Base-by-base conservation (phyloP, 75 land plant species). In the Pinus taeda region DNA sequence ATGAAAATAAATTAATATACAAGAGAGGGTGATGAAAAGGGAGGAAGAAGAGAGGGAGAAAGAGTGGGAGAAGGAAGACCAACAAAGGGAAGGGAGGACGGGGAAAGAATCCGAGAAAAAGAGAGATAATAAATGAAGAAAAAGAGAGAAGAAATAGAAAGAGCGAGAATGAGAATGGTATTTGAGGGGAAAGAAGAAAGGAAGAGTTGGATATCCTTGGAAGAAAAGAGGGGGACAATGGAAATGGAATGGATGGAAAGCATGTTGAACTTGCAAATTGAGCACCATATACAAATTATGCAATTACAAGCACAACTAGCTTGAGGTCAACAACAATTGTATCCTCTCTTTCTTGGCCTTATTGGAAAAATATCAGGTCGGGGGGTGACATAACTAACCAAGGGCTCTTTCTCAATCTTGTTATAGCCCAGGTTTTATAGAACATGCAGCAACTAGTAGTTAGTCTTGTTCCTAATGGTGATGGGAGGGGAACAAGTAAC, bases 231-330 rank as follows among this genome's bases (percentile, higher is more conserved):
- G 71, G 71, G 42, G 22, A 42, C 24, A 42, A 53, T 22, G n/a
- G 71, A 69, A 69, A 69, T 69, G 71, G 53, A 42, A 39, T 69
- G 71, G 71, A 69, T 69, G 71, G 71, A 69, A 39, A 69, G 24
- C n/a, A 42, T 69, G 71, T 20, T 39, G 71, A 69, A 69, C 71
- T 69, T 69, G 24, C 71, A 69, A 69, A 69, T 69, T 13, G 71
- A 69, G 18, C 71, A 69, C 49, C 71, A 69, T 22, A 69, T 53
- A 42, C 71, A 69, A 69, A 20, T 69, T 7, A 69, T 69, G 71
- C 71, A 69, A 20, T 22, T 69, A 69, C 71, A 69, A 69, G 71
- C 71, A 69, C 71, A 69, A 37, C n/a, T 69, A 69, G 71, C 71
- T 69, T 53, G 42, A 69, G 71, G 71, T 69, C 71, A 69, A 39